Percentiles rank a stretch among this genome's conserved stretches.
These are phyloP conservation scores for Oehlia diaphana DNA, from an alignment of 192 early-diverging fungal genomes.

Conservation along the genomic window DNA sequence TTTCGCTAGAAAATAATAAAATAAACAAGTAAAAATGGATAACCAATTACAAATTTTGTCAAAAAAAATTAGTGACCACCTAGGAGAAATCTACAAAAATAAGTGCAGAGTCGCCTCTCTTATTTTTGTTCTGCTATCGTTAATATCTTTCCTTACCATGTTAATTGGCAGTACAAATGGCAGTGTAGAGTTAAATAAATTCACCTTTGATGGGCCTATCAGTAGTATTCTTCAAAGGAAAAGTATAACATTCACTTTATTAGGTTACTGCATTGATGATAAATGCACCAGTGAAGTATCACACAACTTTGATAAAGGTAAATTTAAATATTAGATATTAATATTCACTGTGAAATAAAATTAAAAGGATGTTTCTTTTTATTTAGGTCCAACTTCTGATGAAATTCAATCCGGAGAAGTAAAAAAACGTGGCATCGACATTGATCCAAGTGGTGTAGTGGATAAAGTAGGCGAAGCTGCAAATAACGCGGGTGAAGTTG, in stretches of 20 bases:
- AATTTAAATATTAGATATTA: not conserved
- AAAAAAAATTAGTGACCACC: not conserved
- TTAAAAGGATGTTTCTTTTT: not conserved
- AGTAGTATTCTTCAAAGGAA: not conserved
- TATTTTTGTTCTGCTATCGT: not conserved
- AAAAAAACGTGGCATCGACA: not conserved
- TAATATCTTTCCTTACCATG: slow-evolving; percentile 1
- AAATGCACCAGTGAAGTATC: not conserved
- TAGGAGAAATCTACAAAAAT: not conserved
- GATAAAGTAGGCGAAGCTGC: not conserved
- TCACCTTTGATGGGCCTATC: not conserved
- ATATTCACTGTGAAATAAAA: not conserved
- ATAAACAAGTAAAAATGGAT: not conserved
- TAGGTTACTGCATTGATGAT: slow-evolving; percentile 22
- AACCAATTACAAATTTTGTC: no score
- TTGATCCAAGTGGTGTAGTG: not conserved
- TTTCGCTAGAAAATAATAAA: not conserved
- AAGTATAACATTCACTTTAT: slow-evolving; percentile 20
- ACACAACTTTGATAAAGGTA: slow-evolving; percentile 27
- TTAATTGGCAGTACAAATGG: not conserved
- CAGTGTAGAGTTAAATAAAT: slow-evolving; percentile 3
- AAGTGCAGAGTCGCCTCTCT: not conserved
- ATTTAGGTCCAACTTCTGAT: not conserved
- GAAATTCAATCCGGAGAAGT: not conserved
- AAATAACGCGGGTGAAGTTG: not conserved